Conservation (phyloP, 1,139 yeast species). For the Geotrichum australiense region DNA sequence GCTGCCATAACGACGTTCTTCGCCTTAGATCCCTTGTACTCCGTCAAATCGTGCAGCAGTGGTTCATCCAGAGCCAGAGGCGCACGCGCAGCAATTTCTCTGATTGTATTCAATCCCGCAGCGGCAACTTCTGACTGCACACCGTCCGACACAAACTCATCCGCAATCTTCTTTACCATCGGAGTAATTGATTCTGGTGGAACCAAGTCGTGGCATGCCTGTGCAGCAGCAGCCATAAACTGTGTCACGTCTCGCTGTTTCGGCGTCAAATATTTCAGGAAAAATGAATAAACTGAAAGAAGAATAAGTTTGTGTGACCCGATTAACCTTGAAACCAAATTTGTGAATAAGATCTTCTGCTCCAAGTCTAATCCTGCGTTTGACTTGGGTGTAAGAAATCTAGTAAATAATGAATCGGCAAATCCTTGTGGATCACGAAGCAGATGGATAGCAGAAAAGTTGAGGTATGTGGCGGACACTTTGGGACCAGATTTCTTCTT, state of each 20-base stretch:
- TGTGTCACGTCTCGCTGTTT: constrained; percentile 92
- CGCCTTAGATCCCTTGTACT: constrained; percentile 85
- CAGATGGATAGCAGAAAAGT: constrained; percentile 89
- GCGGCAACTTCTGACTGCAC: constrained; percentile 97
- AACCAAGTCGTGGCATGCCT: constrained; percentile 90
- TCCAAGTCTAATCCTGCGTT: constrained; percentile 64
- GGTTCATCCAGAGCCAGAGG: constrained; percentile 89
- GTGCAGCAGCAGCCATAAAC: constrained; percentile 94
- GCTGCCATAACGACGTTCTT: constrained; percentile 95
- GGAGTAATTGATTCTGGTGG: constrained; percentile 86
- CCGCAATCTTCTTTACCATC: constrained; percentile 85
- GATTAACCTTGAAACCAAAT: constrained; percentile 74
- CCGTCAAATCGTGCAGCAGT: constrained; percentile 79
- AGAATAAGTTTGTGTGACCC: constrained; percentile 93
- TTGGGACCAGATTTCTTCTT: constrained; percentile 46
- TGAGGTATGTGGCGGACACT: constrained; percentile 58
- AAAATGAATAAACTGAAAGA: constrained; percentile 80
- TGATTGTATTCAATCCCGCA: constrained; percentile 90
- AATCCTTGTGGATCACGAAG: constrained; percentile 96
- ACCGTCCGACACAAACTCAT: constrained; percentile 97
- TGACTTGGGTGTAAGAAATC: constrained; percentile 61
- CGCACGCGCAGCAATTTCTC: constrained; percentile 87
- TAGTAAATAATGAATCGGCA: constrained; percentile 73
- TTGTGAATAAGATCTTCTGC: constrained; percentile 82
- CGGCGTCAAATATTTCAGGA: constrained; percentile 85